Evolutionary conservation across 768 basidiomycete genomes (phyloP), one percentile per base, ranked within the genome.

Genomic region (Clitopilus passeckerianus): DNA sequence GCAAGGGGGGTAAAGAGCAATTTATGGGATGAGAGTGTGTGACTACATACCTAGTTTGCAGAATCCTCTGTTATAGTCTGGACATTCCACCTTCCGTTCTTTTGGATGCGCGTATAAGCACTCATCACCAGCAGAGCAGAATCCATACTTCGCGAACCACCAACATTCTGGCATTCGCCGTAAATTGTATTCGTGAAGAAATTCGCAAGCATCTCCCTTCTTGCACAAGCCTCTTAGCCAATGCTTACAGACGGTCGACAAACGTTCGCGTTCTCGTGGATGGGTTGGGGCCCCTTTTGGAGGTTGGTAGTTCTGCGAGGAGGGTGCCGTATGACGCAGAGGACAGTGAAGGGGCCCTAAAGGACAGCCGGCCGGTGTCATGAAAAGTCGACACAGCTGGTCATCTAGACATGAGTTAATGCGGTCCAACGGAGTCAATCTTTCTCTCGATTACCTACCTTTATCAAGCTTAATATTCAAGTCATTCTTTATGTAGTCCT

Each of bases 111-210:
- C 92, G 71, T 98, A 99, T 64, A 99, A 78, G 71, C 97, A 99
- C 73, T 98, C 95, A 65, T 96, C 95, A 59, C 97, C 96, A 18
- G 95, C 89, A 23, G 93, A 92, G 72, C 97, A 98, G 73, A 95
- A 98, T 15, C 97, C 97, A 67, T 94, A 95, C 72, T 96, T 97
- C 56, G 93, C 93, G 72, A 87, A 98, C 95, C 95, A 98, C 89
- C 94, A 97, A 68, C 97, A 98, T 71, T 98, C 93, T 6, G 97
- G 97, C 95, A 98, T 98, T 61, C 93, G 89, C 60, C 97, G 78
- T 55, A 99, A 82, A 71, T 98, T 97, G 78, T 98, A 99, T 76
- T 98, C 97, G 75, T 99, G 97, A 70, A 98, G 81, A 73, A 98
- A 99, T 76, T 98, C 97, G 76, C 97, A 99, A 23, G 90, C 89